Base-by-base conservation (phyloP, 1,139 yeast genomes). In the Hansenula sp. region DNA sequence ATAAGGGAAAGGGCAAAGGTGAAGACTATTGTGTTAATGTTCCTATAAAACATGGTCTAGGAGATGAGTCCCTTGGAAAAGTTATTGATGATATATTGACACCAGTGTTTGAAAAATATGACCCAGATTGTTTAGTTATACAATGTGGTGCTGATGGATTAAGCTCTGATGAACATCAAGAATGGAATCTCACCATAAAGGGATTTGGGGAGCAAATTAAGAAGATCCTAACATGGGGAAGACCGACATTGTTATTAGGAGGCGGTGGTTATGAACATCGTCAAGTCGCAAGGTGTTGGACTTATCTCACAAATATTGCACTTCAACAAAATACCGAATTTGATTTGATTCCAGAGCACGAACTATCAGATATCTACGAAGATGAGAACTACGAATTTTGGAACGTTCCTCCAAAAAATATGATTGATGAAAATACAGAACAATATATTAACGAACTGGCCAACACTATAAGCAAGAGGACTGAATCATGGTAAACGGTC, bases 111-210 rank as follows among this genome's bases (percentile, higher is more conserved):
- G 44, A 54, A 1, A 53, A 48, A 10, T 72, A 68, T 45, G 40
- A 59, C 0, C 83, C 90, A 0, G 76, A 77, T 15, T 76, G 73
- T 5, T 49, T 85, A 2, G 82, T 85, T 0, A 64, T 85, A 1
- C 88, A 83, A 55, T 74, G 83, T 53, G 94, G 94, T 0, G 79
- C 81, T 35, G 95, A 86, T 65, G 94, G 94, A 0, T 63, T 86
- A 28, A 63, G 70, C 29, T 68, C 76, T 1, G 90, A 84, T 57
- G 74, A 72, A 27, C 76, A 74, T 48, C 66, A 70, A 21, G 86
- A 84, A 55, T 86, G 93, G 94, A 84, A 84, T 58, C 59, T 86
- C 45, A 72, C 84, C 0, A 71, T 80, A 6, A 59, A 62, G 36
- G 87, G 85, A 0, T 68, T 73, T 28, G 71, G 75, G 0, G 36